Percentiles rank a stretch among this genome's conserved stretches.
phyloP scores from a whole-genome alignment of 1,139 yeast genomes.

The Saccharomyces uvarum region DNA sequence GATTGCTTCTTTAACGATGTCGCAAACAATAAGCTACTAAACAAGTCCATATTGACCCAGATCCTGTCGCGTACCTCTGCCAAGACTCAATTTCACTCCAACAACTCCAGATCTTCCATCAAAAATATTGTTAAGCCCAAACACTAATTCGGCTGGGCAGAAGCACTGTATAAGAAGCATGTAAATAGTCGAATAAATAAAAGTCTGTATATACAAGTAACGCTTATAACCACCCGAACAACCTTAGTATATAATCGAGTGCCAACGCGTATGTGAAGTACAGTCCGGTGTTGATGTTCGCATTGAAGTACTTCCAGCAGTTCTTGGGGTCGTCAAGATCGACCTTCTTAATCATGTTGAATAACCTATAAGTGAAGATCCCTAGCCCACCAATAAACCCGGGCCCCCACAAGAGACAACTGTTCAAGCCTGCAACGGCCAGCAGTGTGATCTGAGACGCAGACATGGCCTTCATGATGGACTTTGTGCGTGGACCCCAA shows the following conservation, averaged over 20 bases:
- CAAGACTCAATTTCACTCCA: conserved; percentile 2
- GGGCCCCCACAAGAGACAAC: conserved; percentile 66
- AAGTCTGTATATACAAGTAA: background rate
- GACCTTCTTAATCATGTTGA: conserved; percentile 59
- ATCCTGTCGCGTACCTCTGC: conserved; percentile 1
- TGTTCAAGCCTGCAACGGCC: conserved; percentile 66
- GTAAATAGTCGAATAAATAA: background rate
- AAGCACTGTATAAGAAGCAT: background rate
- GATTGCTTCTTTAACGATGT: conserved; percentile 28
- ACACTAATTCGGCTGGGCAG: background rate
- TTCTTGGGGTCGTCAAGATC: conserved; percentile 68
- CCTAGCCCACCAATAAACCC: conserved; percentile 64
- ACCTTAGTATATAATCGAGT: conserved; percentile 56
- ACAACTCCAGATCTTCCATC: conserved; percentile 1
- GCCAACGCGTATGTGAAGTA: conserved; percentile 69
- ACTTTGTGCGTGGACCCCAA: conserved; percentile 78
- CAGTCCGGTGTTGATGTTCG: conserved; percentile 76
- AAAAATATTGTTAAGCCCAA: conserved; percentile 1
- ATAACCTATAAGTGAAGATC: conserved; percentile 60
- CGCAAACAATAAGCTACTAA: conserved; percentile 1
- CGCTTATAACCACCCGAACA: conserved; percentile 23
- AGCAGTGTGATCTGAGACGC: conserved; percentile 59
- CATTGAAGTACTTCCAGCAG: conserved; percentile 76
- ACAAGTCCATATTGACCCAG: background rate
- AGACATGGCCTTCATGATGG: conserved; percentile 55